Percentiles rank a stretch among this genome's conserved stretches.
These are phyloP conservation scores for Linnemannia hyalina DNA, from an alignment of 192 early-diverging fungal genomes.

Conservation along the genomic window DNA sequence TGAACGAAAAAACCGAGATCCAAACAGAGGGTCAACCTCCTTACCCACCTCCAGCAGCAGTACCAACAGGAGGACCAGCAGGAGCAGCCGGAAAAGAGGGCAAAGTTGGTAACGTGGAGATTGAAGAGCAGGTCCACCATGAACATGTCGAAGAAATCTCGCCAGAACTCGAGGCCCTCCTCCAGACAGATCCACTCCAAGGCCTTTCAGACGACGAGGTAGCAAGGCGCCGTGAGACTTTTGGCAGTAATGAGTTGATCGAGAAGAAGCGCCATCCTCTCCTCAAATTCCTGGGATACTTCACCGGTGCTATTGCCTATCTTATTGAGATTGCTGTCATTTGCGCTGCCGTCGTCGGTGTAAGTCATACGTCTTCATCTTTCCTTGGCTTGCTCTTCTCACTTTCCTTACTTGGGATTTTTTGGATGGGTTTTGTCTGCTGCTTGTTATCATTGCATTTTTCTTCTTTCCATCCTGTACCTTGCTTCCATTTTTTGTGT, in stretches of 20 bases:
- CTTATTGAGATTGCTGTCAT: conserved; percentile 91
- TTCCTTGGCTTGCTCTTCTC: background rate
- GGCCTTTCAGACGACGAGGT: conserved; percentile 82
- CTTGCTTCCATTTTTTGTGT: background rate
- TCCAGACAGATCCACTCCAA: conserved; percentile 84
- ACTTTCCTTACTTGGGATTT: background rate
- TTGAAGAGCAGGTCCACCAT: conserved; percentile 79
- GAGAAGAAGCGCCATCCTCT: conserved; percentile 87
- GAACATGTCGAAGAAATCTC: conserved; percentile 82
- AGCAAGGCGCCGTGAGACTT: conserved; percentile 72
- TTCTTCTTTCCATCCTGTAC: background rate
- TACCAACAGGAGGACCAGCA: too few relatives aligned
- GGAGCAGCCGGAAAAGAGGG: conserved; percentile 21
- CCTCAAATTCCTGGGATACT: conserved; percentile 88
- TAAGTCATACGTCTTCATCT: conserved; percentile 7
- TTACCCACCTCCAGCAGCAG: background rate
- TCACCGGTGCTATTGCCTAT: conserved; percentile 85
- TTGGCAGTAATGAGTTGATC: conserved; percentile 85
- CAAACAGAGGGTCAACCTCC: conserved; percentile 16
- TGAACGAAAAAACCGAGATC: conserved; percentile 41
- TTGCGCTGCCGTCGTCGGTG: conserved; percentile 76
- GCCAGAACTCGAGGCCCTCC: conserved; percentile 80
- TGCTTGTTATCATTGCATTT: background rate
- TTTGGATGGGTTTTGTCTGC: background rate
- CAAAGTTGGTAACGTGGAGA: conserved; percentile 66